Conservation (phyloP, 345 rosid species). For the Eucalyptus fibrosa region DNA sequence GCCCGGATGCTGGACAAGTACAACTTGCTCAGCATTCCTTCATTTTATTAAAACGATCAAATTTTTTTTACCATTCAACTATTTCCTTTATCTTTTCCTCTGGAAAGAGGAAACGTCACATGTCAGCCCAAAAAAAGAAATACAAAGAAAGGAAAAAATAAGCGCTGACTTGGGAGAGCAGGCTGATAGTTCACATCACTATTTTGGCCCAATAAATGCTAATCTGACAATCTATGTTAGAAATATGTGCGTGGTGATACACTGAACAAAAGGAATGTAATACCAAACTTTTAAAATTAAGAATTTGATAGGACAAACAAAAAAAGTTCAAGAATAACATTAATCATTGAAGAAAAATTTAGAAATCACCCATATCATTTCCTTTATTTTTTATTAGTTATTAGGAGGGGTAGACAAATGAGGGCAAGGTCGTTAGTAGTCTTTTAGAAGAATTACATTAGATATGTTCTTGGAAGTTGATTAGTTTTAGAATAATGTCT, state of each 20-base stretch:
- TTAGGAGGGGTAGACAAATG: not conserved
- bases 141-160: not conserved
- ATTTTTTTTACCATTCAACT: not conserved
- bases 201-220: not conserved
- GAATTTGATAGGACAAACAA: no score
- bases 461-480: not conserved
- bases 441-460: not conserved
- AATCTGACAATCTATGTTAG: rapidly evolving
- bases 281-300: not conserved
- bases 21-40: not conserved
- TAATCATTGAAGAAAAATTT: no score
- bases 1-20: not conserved
- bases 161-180: not conserved
- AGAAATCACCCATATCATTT: not conserved
- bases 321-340: not conserved
- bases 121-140: no score
- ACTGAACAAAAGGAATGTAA: not conserved
- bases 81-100: no score
- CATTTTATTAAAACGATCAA: not conserved
- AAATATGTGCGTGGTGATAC: no score
- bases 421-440: not conserved
- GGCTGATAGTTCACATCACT: not conserved
- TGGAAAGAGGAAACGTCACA: not conserved
- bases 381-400: not conserved
- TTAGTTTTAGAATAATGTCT: not conserved